A percentile compares a stretch with the other conserved stretches of the same genome.
Evolutionary conservation across 1,284 basidiomycete species (phyloP).

Genomic region (Sporisorium iseilematis-ciliati): DNA sequence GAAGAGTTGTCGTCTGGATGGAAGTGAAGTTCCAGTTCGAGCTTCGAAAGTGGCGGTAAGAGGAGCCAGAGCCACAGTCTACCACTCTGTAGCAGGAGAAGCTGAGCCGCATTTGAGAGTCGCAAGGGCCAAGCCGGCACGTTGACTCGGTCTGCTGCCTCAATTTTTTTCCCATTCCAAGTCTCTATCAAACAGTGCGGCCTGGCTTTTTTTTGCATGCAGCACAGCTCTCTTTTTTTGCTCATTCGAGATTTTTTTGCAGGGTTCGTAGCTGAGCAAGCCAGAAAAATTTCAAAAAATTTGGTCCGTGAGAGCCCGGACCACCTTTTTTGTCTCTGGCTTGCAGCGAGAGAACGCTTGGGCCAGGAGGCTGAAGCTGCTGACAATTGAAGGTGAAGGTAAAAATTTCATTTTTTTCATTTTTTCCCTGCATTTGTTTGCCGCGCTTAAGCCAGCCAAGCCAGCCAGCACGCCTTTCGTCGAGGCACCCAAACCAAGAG

Average conservation of each 20-base stretch:
- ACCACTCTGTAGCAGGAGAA: neutral
- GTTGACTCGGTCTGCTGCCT: conserved; percentile 4
- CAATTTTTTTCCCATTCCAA: conserved; percentile 5
- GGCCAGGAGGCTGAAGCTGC: neutral
- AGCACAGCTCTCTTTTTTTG: neutral
- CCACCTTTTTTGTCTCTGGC: neutral
- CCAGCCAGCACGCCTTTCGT: conserved; percentile 1
- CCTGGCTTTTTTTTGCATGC: conserved; percentile 1
- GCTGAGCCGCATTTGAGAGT: conserved; percentile 7
- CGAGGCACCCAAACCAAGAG: neutral
- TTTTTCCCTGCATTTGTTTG: neutral
- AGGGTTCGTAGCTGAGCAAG: conserved; percentile 5
- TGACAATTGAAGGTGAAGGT: neutral
- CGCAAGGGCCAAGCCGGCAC: conserved; percentile 2
- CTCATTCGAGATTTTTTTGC: neutral
- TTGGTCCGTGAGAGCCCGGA: conserved; percentile 9
- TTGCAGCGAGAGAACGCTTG: neutral
- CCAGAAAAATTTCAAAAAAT: neutral
- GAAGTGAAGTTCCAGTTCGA: neutral
- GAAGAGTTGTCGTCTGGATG: too few relatives aligned
- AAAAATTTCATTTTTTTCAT: neutral
- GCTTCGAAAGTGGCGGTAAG: neutral
- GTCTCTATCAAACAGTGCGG: conserved; percentile 4
- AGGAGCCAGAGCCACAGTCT: neutral
- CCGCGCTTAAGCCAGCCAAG: conserved; percentile 5